Base-by-base conservation (phyloP, 2,329 filamentous ascomycete species). In the Exophiala sp. region DNA sequence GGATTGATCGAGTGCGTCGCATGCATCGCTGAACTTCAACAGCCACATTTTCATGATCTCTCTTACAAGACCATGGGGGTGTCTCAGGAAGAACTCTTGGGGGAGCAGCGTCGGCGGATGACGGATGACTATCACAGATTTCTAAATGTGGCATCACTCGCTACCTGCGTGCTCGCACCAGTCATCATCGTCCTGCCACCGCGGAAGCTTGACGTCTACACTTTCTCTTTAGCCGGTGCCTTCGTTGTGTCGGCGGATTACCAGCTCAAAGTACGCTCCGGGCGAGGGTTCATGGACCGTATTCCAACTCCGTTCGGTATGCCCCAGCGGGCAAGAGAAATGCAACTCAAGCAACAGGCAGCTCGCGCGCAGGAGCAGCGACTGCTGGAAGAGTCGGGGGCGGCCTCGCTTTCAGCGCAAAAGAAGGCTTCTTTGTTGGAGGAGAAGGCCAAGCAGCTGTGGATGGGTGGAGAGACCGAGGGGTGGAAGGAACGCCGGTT, bases 151-250 rank as follows among this genome's bases (percentile, higher is more conserved):
- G 60, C 71, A 55, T 73, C 78, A 13, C 65, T 79, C 24, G 68
- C 65, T 47, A 68, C 73, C 41, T 64, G 78, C 22, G 61, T 83
- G 16, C 62, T 72, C 41, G 79, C 76, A 52, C 80, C 80, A 0
- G 56, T 75, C 7, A 69, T 83, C 43, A 73, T 74, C 41, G 61
- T 73, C 13, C 65, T 83, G 8, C 80, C 80, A 8, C 80, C 80
- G 1, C 77, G 80, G 39, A 82, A 82, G 65, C 65, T 83, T 43
- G 80, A 83, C 61, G 60, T 77, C 46, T 82, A 80, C 66, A 82
- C 79, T 14, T 70, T 80, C 58, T 70, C 69, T 0, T 72, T 83
- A 6, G 65, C 71, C 35, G 64, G 70, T 22, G 70, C 71, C 1
- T 77, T 73, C 58, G 64, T 73, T 49, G 66, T 73, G 27, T 74